phyloP scores from a whole-genome alignment of 75 land plant genomes.

The Picea glauca region DNA sequence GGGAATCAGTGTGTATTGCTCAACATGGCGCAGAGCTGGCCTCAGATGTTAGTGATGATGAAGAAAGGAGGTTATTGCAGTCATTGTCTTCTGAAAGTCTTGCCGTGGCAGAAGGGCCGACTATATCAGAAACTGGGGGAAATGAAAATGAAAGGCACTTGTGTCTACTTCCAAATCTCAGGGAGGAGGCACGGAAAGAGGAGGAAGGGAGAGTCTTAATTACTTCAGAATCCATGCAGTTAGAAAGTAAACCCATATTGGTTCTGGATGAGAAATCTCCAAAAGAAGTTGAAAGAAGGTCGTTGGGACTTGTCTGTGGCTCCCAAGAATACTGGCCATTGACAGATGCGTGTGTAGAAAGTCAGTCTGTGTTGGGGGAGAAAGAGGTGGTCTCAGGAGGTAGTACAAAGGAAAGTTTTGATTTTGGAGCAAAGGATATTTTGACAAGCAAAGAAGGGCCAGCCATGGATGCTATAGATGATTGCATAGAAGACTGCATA shows the following conservation, averaged over 20 bases:
- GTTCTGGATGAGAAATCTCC: not conserved
- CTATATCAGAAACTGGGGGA: not conserved
- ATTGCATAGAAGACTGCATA: not conserved
- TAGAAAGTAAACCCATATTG: not conserved
- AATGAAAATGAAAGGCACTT: not conserved
- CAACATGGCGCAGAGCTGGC: not conserved
- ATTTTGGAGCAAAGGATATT: not conserved
- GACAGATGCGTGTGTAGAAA: not conserved
- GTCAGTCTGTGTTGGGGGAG: not conserved
- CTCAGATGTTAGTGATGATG: not conserved
- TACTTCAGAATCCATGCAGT: not conserved
- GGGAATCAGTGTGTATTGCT: not conserved
- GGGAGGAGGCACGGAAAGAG: not conserved
- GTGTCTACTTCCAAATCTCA: not conserved
- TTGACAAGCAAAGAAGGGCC: not conserved
- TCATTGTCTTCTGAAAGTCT: not conserved
- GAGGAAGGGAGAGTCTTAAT: not conserved
- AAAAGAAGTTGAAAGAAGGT: not conserved
- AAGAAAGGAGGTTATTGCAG: not conserved
- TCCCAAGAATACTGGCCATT: not conserved
- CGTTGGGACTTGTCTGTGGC: not conserved
- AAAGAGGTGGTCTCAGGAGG: not conserved
- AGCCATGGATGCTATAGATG: slow-evolving; percentile 1
- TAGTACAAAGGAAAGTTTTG: not conserved
- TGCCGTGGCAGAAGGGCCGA: not conserved